These are phyloP conservation scores for Aspergillus thermomutatus DNA, from an alignment of 2,329 filamentous ascomycete species.

Conservation along the genomic window DNA sequence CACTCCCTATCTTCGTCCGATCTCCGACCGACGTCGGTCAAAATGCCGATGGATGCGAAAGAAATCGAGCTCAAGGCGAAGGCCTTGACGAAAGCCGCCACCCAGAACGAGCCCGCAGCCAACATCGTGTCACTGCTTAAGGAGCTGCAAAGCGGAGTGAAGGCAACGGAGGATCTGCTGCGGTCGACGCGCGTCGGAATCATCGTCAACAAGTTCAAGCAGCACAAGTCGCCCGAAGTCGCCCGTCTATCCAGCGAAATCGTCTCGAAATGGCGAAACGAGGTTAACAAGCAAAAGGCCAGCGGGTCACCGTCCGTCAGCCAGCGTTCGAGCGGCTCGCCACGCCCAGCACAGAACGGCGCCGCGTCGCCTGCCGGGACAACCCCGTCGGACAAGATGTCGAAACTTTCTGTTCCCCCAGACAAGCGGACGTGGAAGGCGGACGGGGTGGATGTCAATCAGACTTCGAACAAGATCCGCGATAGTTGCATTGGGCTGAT, in stretches of 20 bases:
- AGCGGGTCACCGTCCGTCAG: conserved; percentile 37
- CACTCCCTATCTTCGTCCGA: neutral
- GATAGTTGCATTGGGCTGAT: conserved; percentile 86
- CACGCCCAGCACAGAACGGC: conserved; percentile 50
- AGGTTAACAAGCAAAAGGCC: conserved; percentile 49
- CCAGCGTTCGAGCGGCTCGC: conserved; percentile 37
- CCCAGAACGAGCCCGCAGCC: conserved; percentile 68
- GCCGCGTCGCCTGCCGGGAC: conserved; percentile 50
- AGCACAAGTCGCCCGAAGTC: conserved; percentile 71
- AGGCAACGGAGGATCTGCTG: conserved; percentile 83
- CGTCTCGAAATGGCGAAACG: conserved; percentile 63
- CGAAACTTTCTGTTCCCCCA: conserved; percentile 55
- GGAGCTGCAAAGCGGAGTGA: conserved; percentile 73
- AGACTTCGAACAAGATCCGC: conserved; percentile 70
- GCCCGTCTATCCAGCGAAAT: conserved; percentile 74
- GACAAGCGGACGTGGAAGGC: conserved; percentile 77
- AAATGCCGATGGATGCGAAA: conserved; percentile 67
- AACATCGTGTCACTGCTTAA: conserved; percentile 72
- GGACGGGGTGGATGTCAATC: conserved; percentile 75
- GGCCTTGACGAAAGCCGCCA: conserved; percentile 74
- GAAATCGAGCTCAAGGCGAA: conserved; percentile 75
- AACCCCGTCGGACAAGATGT: conserved; percentile 47
- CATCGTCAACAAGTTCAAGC: conserved; percentile 78
- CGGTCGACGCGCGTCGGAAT: conserved; percentile 90
- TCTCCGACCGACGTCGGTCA: neutral